Percentiles rank a stretch among this genome's conserved stretches.
phyloP scores from a whole-genome alignment of 2,329 filamentous ascomycete species.

The Botryosphaeria dothidea region DNA sequence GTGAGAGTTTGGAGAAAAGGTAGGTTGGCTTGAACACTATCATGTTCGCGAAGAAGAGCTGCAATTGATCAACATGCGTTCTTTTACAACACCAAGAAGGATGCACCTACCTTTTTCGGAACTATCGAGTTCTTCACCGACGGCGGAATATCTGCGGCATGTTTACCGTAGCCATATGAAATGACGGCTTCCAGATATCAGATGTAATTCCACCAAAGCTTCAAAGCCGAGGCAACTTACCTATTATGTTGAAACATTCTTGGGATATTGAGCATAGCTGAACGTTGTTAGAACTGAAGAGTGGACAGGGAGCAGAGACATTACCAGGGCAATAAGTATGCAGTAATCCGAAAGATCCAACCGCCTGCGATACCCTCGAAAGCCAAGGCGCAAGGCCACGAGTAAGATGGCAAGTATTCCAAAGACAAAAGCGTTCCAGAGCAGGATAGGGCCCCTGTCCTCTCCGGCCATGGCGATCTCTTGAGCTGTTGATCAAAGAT shows the following conservation, averaged over 20 bases:
- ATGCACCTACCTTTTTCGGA: not conserved
- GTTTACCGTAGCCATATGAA: not conserved
- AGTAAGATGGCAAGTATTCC: not conserved
- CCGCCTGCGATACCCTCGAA: slow-evolving; percentile 12
- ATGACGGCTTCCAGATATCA: not conserved
- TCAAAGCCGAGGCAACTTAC: not conserved
- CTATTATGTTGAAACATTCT: slow-evolving; percentile 1
- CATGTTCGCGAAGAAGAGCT: slow-evolving; percentile 10
- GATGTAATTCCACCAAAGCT: not conserved
- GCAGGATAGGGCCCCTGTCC: not conserved
- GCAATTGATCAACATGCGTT: not conserved
- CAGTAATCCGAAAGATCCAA: slow-evolving; percentile 8
- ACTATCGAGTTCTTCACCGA: not conserved
- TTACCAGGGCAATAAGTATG: not conserved
- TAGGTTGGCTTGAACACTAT: not conserved
- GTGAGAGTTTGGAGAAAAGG: slow-evolving; percentile 5
- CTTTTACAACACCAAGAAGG: no score
- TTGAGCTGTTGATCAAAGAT: not conserved
- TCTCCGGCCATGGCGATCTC: slow-evolving; percentile 12
- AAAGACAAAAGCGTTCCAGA: slow-evolving; percentile 10
- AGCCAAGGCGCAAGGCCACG: slow-evolving; percentile 3
- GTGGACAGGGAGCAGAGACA: not conserved
- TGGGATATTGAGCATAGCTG: slow-evolving; percentile 1
- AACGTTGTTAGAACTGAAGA: not conserved
- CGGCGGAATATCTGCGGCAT: not conserved